Evolutionary conservation across 495 filamentous ascomycete species (phyloP).

Genomic region (Ramalina peruviana): DNA sequence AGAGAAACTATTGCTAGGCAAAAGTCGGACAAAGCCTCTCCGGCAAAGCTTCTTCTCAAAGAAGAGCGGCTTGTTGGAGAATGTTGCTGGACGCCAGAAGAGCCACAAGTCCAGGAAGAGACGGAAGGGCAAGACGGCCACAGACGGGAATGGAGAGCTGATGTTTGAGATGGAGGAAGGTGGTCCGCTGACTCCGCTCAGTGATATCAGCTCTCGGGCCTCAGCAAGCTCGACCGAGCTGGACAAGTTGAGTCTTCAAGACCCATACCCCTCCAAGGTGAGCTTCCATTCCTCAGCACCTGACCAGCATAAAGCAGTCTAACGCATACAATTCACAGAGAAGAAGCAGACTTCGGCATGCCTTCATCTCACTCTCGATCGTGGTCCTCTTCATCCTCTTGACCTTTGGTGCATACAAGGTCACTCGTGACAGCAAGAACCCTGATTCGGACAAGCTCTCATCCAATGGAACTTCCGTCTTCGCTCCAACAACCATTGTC

Average conservation of each 20-base stretch:
- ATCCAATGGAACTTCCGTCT: slow-evolving; percentile 74
- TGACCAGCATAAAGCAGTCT: slow-evolving; percentile 8
- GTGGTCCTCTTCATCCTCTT: slow-evolving; percentile 38
- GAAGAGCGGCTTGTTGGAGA: slow-evolving; percentile 14
- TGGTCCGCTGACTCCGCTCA: slow-evolving; percentile 36
- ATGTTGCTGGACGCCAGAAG: slow-evolving; percentile 30
- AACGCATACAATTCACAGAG: slow-evolving; percentile 18
- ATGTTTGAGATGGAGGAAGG: slow-evolving; percentile 88
- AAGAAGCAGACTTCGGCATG: slow-evolving; percentile 22
- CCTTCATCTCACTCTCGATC: slow-evolving; percentile 22
- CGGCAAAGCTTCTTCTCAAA: slow-evolving; percentile 29
- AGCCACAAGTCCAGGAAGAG: slow-evolving; percentile 36
- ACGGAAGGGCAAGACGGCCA: slow-evolving; percentile 39
- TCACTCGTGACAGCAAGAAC: slow-evolving; percentile 18
- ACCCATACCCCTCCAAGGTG: slow-evolving; percentile 5
- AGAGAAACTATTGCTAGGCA: slow-evolving; percentile 53
- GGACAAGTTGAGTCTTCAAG: slow-evolving; percentile 17
- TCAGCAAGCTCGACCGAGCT: slow-evolving; percentile 29
- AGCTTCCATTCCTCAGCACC: not conserved
- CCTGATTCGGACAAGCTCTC: slow-evolving; percentile 20
- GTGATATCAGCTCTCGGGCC: slow-evolving; percentile 34
- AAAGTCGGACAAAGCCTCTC: slow-evolving; percentile 30
- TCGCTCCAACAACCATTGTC: slow-evolving; percentile 81
- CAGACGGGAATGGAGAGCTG: slow-evolving; percentile 53
- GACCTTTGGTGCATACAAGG: slow-evolving; percentile 39